Evolutionary conservation across 352 stramenopile species (phyloP), one percentile per base, ranked within the genome.

Genomic region (Phytophthora crassamura): DNA sequence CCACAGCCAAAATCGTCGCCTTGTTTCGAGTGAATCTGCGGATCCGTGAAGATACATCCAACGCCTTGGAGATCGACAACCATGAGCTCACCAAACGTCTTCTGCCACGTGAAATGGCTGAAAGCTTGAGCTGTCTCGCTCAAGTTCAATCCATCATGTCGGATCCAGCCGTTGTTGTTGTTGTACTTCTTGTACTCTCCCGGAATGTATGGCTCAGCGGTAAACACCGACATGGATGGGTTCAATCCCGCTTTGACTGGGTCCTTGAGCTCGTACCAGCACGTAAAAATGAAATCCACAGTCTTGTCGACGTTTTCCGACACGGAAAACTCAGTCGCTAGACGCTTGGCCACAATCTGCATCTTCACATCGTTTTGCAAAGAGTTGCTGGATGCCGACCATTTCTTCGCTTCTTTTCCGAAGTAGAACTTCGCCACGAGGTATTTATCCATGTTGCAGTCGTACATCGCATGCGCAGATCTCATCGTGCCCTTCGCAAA

Each of bases 131-230:
- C 18, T 68, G 64, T 69, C 4, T 73, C 60, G 25, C 54, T 62
- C 1, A 58, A 41, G 20, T 58, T 39, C 32, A 55, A 28, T 0
- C 53, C 46, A 7, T 50, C 50, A 4, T 66, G 40, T 15, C 40
- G 38, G 14, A 69, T 60, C 70, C 67, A 80, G 12, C 64, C 66
- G 15, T 75, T 80, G 39, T 75, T 82, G 59, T 74, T 80, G 63
- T 80, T 80, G 64, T 78, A 84, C 71, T 82, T 84, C 45, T 73
- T 70, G 70, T 78, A 84, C 25, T 69, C 41, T 7, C 73, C 72
- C 7, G 15, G 8, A 32, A 84, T 75, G 35, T 71, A 78, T 18
- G 76, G 70, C 33, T 84, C 73, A 4, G 73, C 73, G 3, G 73
- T 83, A 33, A 83, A 74, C 42, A 60, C 42, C 7, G 62, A 30